Conservation (phyloP, 371 early-diverging fungal genomes). For the Choanephora cucurbitarum region DNA sequence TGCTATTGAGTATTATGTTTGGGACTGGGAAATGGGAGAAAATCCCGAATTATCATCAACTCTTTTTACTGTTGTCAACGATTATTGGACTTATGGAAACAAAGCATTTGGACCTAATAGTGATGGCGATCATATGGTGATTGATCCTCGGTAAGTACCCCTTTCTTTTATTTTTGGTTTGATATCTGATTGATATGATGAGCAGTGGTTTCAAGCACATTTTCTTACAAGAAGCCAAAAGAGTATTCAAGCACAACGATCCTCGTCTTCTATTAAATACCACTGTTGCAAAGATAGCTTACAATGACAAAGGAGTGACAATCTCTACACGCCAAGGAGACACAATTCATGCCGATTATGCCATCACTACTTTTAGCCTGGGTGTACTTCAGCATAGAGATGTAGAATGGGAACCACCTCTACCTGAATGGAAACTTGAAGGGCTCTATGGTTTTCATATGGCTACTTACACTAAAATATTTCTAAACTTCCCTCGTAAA, state of each 20-base stretch:
- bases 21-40: conserved; percentile 50
- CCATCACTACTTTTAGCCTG: conserved; percentile 47
- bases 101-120: conserved; percentile 39
- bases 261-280: conserved; percentile 37
- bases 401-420: conserved; percentile 37
- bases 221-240: conserved; percentile 38
- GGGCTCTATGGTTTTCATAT: conserved; percentile 50
- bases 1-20: conserved; percentile 47
- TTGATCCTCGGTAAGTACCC: conserved; percentile 40
- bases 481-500: conserved; percentile 43
- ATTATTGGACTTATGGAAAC: conserved; percentile 31
- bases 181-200: not conserved
- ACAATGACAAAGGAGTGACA: conserved; percentile 34
- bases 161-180: not conserved
- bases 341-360: conserved; percentile 48
- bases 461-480: conserved; percentile 56
- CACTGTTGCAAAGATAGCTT: conserved; percentile 35
- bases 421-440: conserved; percentile 50
- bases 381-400: conserved; percentile 48
- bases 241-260: conserved; percentile 23
- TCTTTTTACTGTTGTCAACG: conserved; percentile 29
- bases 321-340: conserved; percentile 33
- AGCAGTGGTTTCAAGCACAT: conserved; percentile 47
- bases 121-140: conserved; percentile 40
- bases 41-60: conserved; percentile 39